Base-by-base conservation (phyloP, 768 basidiomycete species). In the Coprinopsis cinerea region DNA sequence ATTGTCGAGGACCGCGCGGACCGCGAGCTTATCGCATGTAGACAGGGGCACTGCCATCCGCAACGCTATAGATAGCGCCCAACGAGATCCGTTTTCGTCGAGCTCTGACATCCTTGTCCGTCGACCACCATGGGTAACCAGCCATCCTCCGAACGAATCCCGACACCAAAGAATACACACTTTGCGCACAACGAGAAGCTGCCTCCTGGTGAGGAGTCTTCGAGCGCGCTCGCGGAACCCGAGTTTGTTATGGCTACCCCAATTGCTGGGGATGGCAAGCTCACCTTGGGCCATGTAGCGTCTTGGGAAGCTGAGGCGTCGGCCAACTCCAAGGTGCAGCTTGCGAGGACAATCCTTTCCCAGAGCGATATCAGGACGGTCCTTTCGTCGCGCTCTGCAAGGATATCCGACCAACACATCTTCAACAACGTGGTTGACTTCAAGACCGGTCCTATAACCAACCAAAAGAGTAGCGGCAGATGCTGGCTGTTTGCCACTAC, bases 401-500 rank as follows among this genome's bases (percentile, higher is more conserved):
- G 64, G 52, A 73, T 90, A 49, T 69, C 76, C 2, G 84, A 88
- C 61, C 67, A 74, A 39, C 87, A 90, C 63, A 75, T 94, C 46
- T 96, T 94, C 75, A 94, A 92, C 65, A 75, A 81, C 56, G 72
- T 81, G 53, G 61, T 96, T 18, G 85, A 84, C 48, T 85, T 86
- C 69, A 87, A 88, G 73, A 83, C 91, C 1, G 79, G 76, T 1
- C 92, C 92, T 9, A 71, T 93, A 55, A 93, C 91, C 11, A 79
- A 86, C 66, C 92, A 95, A 78, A 87, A 83, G 69, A 82, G 76
- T 61, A 88, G 85, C 50, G 94, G 94, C 0, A 74, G 94, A 41
- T 98, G 94, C 71, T 98, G 95, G 94, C 74, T 96, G 6, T 97
- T 97, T 64, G 89, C 93, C 1, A 88, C 90, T 5, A 93, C 91